Evolutionary conservation across 164 flowering plant species (phyloP).

Genomic region (Umbilicus rupestris): DNA sequence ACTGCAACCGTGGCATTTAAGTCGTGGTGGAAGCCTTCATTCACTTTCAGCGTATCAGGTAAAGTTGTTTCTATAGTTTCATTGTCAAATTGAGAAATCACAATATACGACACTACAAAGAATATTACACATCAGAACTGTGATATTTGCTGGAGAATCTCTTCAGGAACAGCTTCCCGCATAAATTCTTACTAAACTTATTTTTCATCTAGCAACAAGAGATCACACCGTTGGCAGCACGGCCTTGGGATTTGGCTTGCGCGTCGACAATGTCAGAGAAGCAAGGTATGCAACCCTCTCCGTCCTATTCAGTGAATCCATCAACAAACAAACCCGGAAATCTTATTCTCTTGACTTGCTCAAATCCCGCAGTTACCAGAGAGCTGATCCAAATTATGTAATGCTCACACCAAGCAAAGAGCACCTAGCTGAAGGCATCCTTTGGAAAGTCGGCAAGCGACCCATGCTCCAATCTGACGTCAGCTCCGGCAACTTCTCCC

Average conservation of each 20-base stretch:
- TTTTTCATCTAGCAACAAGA: slow-evolving; percentile 52
- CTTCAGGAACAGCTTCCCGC: too few relatives aligned
- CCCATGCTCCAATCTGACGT: slow-evolving; percentile 67
- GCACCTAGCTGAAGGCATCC: slow-evolving; percentile 71
- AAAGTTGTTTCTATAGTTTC: neutral
- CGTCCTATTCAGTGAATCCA: too few relatives aligned
- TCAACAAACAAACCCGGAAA: neutral
- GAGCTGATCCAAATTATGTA: slow-evolving; percentile 89
- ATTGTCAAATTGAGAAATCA: neutral
- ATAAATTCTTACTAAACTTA: neutral
- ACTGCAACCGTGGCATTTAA: slow-evolving; percentile 72
- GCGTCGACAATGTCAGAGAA: slow-evolving; percentile 72
- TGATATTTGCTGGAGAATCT: too few relatives aligned
- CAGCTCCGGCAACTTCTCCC: slow-evolving; percentile 51
- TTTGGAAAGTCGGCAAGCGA: slow-evolving; percentile 50
- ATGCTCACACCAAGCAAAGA: slow-evolving; percentile 91
- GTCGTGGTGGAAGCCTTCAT: slow-evolving; percentile 99
- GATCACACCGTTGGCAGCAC: slow-evolving; percentile 50
- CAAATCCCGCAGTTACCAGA: slow-evolving; percentile 50
- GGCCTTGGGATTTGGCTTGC: slow-evolving; percentile 64
- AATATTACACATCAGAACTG: neutral
- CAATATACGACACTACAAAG: neutral
- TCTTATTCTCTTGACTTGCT: neutral
- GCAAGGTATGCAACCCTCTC: slow-evolving; percentile 78
- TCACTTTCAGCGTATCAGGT: slow-evolving; percentile 83